A percentile compares a stretch with the other conserved stretches of the same genome.
phyloP scores from a whole-genome alignment of 2,329 filamentous ascomycete species.

The Colletotrichum lupini region DNA sequence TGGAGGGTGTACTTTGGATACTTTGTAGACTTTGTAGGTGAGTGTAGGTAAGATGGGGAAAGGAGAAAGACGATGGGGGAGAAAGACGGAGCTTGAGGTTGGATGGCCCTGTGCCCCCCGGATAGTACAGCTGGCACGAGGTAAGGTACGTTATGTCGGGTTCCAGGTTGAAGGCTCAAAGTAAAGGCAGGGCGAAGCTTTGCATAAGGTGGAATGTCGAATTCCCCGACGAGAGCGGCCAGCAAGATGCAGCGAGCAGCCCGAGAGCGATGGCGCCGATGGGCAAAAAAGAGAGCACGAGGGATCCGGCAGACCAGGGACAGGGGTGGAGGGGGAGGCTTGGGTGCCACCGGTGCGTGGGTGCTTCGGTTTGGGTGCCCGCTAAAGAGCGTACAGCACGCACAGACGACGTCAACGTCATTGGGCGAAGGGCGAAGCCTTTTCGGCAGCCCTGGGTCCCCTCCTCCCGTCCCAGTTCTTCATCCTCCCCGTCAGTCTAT shows the following conservation, averaged over 20 bases:
- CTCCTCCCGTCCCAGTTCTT: neutral
- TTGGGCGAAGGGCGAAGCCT: constrained; percentile 5
- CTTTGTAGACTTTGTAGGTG: too few species aligned
- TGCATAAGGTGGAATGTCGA: neutral
- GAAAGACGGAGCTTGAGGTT: neutral
- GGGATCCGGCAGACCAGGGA: constrained; percentile 24
- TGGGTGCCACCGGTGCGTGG: neutral
- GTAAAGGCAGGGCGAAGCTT: neutral
- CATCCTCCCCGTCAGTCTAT: neutral
- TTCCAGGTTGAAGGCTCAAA: neutral
- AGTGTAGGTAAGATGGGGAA: neutral
- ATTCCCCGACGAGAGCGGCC: neutral
- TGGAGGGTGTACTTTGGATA: neutral
- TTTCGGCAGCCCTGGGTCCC: neutral
- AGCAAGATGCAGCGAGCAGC: constrained; percentile 21
- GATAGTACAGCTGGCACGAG: neutral
- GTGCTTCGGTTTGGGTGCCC: neutral
- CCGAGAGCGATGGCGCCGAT: constrained; percentile 13
- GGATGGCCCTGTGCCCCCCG: neutral
- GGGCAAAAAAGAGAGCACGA: constrained; percentile 17
- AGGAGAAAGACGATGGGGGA: neutral
- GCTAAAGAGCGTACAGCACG: constrained; percentile 24
- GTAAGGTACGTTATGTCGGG: constrained; percentile 1
- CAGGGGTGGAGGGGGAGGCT: neutral
- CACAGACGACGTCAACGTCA: constrained; percentile 21